Evolutionary conservation across 192 early-diverging fungal species (phyloP).

Genomic region (Backusella luteola): DNA sequence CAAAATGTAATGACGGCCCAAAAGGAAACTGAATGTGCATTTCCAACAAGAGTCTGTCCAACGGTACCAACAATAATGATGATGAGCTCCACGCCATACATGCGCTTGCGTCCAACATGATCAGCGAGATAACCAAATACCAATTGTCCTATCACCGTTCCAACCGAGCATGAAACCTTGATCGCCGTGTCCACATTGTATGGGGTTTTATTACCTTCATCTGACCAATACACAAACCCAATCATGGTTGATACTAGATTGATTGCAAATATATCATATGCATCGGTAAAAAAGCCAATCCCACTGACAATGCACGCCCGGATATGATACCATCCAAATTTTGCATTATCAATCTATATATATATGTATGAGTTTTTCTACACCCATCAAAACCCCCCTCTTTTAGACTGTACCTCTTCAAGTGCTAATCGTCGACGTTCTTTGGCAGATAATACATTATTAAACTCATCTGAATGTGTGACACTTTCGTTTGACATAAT

Average conservation of each 20-base stretch:
- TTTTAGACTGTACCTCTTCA: constrained; percentile 16
- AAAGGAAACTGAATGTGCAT: constrained; percentile 65
- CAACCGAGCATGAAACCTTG: constrained; percentile 87
- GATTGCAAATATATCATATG: constrained; percentile 95
- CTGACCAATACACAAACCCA: constrained; percentile 63
- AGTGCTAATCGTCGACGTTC: constrained; percentile 23
- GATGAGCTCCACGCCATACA: constrained; percentile 89
- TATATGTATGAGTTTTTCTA: not conserved
- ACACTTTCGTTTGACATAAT: not conserved
- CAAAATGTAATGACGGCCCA: constrained; percentile 75
- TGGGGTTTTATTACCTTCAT: constrained; percentile 45
- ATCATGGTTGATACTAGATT: constrained; percentile 86
- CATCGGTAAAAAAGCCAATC: constrained; percentile 88
- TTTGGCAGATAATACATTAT: not conserved
- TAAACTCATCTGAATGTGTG: not conserved
- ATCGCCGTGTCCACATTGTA: constrained; percentile 76
- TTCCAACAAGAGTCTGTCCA: constrained; percentile 74
- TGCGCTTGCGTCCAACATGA: constrained; percentile 83
- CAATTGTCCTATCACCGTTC: constrained; percentile 92
- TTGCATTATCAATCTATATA: constrained; percentile 62
- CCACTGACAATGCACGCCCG: constrained; percentile 73
- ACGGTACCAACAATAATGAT: constrained; percentile 89
- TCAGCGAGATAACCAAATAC: constrained; percentile 83
- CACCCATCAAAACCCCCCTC: too few relatives aligned
- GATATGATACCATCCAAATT: constrained; percentile 78